These are phyloP conservation scores for Betula pendula DNA, from an alignment of 306 rosid genomes.

Conservation along the genomic window DNA sequence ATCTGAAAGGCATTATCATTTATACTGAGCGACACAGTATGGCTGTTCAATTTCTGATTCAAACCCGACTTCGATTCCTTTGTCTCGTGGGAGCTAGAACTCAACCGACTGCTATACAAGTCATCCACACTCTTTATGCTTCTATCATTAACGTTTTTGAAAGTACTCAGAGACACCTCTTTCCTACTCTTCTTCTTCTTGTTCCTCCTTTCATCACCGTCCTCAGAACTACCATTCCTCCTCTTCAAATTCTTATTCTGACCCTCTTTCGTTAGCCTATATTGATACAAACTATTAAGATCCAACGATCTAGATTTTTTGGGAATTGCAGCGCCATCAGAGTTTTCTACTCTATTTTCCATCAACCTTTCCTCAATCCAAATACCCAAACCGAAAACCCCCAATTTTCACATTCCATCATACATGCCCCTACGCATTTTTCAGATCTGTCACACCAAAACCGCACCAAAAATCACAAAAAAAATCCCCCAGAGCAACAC, in stretches of 20 bases:
- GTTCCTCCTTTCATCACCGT: constrained; percentile 45
- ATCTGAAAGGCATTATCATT: constrained; percentile 50
- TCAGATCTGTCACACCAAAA: constrained; percentile 71
- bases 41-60: constrained; percentile 44
- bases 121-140: constrained; percentile 47
- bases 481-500: constrained; percentile 17
- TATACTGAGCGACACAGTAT: constrained; percentile 49
- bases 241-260: constrained; percentile 55
- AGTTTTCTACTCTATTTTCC: constrained; percentile 69
- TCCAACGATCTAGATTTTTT: constrained; percentile 84
- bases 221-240: constrained; percentile 36
- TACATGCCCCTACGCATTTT: constrained; percentile 45
- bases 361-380: constrained; percentile 59
- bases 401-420: constrained; percentile 73
- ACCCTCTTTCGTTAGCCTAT: constrained; percentile 39
- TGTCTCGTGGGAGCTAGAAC: constrained; percentile 45
- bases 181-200: constrained; percentile 60
- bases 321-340: constrained; percentile 61
- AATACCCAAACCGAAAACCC: constrained; percentile 45
- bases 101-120: constrained; percentile 38
- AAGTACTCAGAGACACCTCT: constrained; percentile 72
- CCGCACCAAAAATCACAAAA: constrained; percentile 33
- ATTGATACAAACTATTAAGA: constrained; percentile 72
- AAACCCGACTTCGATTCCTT: constrained; percentile 43
- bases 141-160: constrained; percentile 64